phyloP scores from a whole-genome alignment of 768 basidiomycete genomes.

The Ramaria rubella region DNA sequence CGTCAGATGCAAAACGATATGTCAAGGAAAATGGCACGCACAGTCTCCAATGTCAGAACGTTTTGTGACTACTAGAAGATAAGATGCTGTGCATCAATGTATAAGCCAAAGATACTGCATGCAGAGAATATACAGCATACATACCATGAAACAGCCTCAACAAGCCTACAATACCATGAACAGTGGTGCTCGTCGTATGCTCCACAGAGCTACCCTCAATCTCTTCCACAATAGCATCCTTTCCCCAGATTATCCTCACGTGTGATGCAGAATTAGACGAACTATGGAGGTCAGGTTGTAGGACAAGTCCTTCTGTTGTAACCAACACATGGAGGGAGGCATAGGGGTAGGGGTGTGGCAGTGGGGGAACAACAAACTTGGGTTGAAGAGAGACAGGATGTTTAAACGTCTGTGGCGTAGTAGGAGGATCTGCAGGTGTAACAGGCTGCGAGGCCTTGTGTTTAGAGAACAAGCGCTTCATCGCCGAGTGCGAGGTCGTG shows the following conservation, averaged over 20 bases:
- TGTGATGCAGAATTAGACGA: conserved; percentile 17
- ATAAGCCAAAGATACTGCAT: conserved; percentile 7
- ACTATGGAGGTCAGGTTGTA: conserved; percentile 46
- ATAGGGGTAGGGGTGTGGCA: conserved; percentile 71
- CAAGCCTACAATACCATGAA: conserved; percentile 74
- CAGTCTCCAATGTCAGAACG: conserved; percentile 58
- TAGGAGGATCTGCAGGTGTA: not conserved
- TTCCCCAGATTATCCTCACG: conserved; percentile 58
- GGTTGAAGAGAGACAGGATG: conserved; percentile 40
- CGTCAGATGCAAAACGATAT: not conserved
- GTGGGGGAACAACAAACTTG: conserved; percentile 55
- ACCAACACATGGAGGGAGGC: conserved; percentile 58
- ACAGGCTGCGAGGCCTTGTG: not conserved
- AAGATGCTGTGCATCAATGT: conserved; percentile 45
- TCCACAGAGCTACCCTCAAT: conserved; percentile 33
- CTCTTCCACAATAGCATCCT: conserved; percentile 47
- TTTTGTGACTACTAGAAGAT: conserved; percentile 66
- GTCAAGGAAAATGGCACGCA: conserved; percentile 32
- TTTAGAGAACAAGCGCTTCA: conserved; percentile 2
- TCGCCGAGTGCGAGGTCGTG: not conserved
- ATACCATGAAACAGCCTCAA: conserved; percentile 67
- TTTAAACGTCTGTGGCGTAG: not conserved
- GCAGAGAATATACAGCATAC: conserved; percentile 17
- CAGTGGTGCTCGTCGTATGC: conserved; percentile 52
- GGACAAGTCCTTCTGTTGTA: conserved; percentile 55